Conservation (phyloP, 208 protist genomes). For the Acanthamoeba lenticulata region DNA sequence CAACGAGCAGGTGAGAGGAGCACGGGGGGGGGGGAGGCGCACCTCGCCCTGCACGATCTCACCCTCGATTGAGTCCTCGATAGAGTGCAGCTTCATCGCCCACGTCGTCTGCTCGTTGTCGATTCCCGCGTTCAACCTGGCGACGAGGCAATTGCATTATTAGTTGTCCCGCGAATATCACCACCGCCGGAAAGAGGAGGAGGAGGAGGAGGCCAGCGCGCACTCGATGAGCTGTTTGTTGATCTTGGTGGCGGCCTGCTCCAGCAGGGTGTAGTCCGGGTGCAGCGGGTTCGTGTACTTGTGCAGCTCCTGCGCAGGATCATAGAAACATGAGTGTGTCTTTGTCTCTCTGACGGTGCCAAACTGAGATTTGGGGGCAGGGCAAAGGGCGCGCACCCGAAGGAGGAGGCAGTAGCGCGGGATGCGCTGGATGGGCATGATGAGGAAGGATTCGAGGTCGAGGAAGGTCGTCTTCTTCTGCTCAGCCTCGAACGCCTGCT, state of each 20-base stretch:
- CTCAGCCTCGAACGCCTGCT: neutral
- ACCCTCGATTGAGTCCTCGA: conserved; percentile 28
- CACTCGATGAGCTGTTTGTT: neutral
- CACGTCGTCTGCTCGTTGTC: neutral
- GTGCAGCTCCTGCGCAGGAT: neutral
- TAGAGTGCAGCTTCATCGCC: neutral
- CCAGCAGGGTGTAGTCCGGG: neutral
- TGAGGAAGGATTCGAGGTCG: neutral
- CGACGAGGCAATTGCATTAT: neutral
- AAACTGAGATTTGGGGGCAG: neutral
- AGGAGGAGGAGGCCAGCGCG: neutral
- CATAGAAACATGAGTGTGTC: too few species aligned
- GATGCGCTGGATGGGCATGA: neutral
- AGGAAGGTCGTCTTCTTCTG: neutral
- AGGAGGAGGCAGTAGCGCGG: neutral
- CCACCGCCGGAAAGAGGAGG: neutral
- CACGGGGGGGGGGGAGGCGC: neutral
- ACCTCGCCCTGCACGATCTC: conserved; percentile 20
- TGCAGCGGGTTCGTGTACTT: conserved; percentile 31
- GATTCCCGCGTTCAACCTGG: neutral
- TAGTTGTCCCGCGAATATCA: too few species aligned
- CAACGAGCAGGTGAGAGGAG: neutral
- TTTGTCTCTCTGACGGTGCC: too few species aligned
- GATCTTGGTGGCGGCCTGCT: neutral
- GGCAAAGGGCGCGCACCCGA: neutral